A percentile compares a stretch with the other conserved stretches of the same genome.
Conservation (phyloP, 192 early-diverging fungal species). For the Phlyctochytrium arcticum region DNA sequence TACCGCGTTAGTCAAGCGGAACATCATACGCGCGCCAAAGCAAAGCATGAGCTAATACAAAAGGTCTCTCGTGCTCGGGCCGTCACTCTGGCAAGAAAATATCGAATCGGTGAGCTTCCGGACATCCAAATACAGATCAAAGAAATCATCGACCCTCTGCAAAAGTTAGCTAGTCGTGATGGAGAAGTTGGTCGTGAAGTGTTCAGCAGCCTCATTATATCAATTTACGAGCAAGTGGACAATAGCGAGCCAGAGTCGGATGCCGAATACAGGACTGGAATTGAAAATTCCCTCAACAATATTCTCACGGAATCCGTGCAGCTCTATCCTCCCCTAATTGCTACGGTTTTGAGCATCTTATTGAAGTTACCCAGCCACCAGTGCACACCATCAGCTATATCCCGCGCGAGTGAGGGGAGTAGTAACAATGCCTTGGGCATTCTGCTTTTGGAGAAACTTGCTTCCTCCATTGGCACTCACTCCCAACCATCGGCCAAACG, state of each 20-base stretch:
- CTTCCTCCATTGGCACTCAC: background rate
- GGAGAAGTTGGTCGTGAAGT: constrained; percentile 49
- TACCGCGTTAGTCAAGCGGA: constrained; percentile 49
- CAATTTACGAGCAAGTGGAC: background rate
- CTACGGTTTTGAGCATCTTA: constrained; percentile 21
- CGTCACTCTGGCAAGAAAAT: constrained; percentile 59
- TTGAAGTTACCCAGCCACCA: constrained; percentile 5
- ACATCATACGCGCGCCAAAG: constrained; percentile 28
- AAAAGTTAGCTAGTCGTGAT: constrained; percentile 54
- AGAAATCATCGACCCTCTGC: constrained; percentile 66
- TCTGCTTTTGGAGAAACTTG: constrained; percentile 23
- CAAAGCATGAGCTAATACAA: constrained; percentile 23
- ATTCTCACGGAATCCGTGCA: constrained; percentile 20
- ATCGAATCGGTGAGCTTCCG: constrained; percentile 70
- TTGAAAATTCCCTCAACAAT: background rate
- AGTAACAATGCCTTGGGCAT: constrained; percentile 35
- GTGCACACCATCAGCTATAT: constrained; percentile 4
- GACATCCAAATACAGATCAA: constrained; percentile 67
- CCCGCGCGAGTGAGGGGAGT: constrained; percentile 31
- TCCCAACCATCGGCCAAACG: constrained; percentile 1
- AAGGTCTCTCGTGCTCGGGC: constrained; percentile 47
- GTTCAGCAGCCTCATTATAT: constrained; percentile 1
- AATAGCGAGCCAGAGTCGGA: background rate
- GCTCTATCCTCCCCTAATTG: constrained; percentile 22
- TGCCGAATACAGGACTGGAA: constrained; percentile 1